Evolutionary conservation across 371 early-diverging fungal genomes (phyloP), one percentile per base, ranked within the genome.

Genomic region (Mucor piriformis): DNA sequence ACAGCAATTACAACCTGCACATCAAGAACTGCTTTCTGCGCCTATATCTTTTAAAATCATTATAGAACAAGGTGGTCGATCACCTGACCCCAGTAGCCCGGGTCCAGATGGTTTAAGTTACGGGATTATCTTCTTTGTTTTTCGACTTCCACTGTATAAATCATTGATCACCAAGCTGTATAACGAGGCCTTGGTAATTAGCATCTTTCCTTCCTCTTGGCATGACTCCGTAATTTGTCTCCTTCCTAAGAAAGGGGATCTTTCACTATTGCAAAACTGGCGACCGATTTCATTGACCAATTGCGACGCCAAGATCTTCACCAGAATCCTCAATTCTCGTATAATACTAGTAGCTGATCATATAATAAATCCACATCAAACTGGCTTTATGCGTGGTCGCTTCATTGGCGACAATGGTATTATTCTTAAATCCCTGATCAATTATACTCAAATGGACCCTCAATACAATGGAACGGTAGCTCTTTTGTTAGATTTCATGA

Each of bases 211-310:
- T 0, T 0, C 0, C 0, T 44, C 46, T 0, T 56, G 63, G 63
- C 15, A 27, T 13, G 33, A 51, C 7, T 18, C 57, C 0, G 8
- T 20, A 1, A 38, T 63, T 8, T 12, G 12, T 6, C 63, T 62
- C 11, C 51, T 34, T 10, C 59, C 3, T 42, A 58, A 58, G 40
- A 51, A 13, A 43, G 59, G 0, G 51, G n/a, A 43, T 25, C 16
- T 32, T 1, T 54, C 21, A 40, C 20, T 25, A 0, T 29, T 69
- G 23, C 37, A 46, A 3, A 73, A 65, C 42, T 73, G 69, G 61
- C 18, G 67, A 5, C 67, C 67, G 0, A 53, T 67, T 1, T 67
- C 58, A 0, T 11, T 61, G 0, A 49, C 49, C 24, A 54, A 54
- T 21, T 12, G 32, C 2, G 61, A 61, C 18, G 49, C 54, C 6